Base-by-base conservation (phyloP, 139 green algal species). In the Trebouxia sp. region DNA sequence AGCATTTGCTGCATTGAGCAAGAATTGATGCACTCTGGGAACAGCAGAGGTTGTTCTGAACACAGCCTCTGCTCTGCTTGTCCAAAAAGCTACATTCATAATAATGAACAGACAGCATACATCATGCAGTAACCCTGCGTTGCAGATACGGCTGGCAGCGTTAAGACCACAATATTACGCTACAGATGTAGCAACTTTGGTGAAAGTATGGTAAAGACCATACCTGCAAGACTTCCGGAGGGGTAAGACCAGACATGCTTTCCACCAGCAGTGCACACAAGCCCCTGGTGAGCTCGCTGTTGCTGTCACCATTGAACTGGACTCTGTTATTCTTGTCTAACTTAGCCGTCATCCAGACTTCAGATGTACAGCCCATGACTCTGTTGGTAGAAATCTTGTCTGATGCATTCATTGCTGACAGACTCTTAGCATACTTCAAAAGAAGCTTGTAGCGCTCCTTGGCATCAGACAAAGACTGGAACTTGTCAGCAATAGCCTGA, bases 301-400 rank as follows among this genome's bases (percentile, higher is more conserved):
- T 93, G 26, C 88, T 94, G 70, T 94, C 90, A 0, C 80, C 94
- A 3, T 30, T 37, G 35, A 97, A 85, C 26, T 80, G 32, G 32
- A 98, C 78, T 0, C 74, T 43, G 14, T 87, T 92, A 1, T 81
- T 41, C 0, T 56, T 39, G 30, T 92, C 87, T 22, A 94, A 79
- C 7, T 58, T 26, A 4, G 88, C 93, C n/a, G 83, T 82, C 10
- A 96, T 75, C 93, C 93, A 98, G 37, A 96, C 94, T 85, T 95
- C 89, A 6, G 94, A 82, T 5, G 95, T 94, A 87, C 96, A 99
- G 30, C 95, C 96, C 91, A 99, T 97, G 17, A 99, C 94, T 17
- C 95, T 87, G 78, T 97, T 96, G 22, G 86, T 83, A 6, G 84
- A 50, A 24, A 76, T 51, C 48, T 89, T 89, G 1, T 85, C 69